Conservation (phyloP, 2,329 filamentous ascomycete genomes). For the Ilyonectria sp. region DNA sequence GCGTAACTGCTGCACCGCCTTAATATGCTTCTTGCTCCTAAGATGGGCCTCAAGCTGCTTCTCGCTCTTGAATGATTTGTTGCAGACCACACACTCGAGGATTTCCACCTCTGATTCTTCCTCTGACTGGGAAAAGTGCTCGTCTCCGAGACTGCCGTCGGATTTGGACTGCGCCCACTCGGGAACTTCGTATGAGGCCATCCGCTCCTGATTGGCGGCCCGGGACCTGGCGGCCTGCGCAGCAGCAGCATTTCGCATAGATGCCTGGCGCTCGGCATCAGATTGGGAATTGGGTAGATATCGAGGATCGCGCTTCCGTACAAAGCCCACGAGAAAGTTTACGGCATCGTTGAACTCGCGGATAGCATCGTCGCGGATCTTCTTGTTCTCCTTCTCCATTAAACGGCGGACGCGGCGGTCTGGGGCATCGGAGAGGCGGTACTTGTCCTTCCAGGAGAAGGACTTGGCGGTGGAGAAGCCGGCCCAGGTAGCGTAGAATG, state of each 20-base stretch:
- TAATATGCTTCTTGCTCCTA: constrained; percentile 96
- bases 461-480: constrained; percentile 87
- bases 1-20: constrained; percentile 84
- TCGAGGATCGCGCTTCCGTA: constrained; percentile 91
- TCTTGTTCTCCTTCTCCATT: constrained; percentile 97
- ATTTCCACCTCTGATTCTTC: constrained; percentile 70
- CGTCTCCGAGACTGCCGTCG: constrained; percentile 63
- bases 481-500: constrained; percentile 87
- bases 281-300: constrained; percentile 84
- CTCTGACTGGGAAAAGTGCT: constrained; percentile 74
- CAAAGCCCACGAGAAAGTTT: constrained; percentile 86
- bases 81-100: constrained; percentile 84
- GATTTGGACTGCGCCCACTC: constrained; percentile 81
- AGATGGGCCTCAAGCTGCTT: constrained; percentile 94
- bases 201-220: constrained; percentile 83
- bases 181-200: constrained; percentile 76
- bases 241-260: constrained; percentile 82
- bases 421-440: constrained; percentile 86
- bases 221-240: constrained; percentile 88
- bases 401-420: constrained; percentile 85
- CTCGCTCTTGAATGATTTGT: constrained; percentile 88
- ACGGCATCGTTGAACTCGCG: constrained; percentile 96
- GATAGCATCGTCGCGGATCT: constrained; percentile 83
- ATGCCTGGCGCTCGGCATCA: constrained; percentile 85
- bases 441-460: constrained; percentile 92